These are phyloP conservation scores for Lecanicillium sp. DNA, from an alignment of 2,329 filamentous ascomycete genomes.

Conservation along the genomic window DNA sequence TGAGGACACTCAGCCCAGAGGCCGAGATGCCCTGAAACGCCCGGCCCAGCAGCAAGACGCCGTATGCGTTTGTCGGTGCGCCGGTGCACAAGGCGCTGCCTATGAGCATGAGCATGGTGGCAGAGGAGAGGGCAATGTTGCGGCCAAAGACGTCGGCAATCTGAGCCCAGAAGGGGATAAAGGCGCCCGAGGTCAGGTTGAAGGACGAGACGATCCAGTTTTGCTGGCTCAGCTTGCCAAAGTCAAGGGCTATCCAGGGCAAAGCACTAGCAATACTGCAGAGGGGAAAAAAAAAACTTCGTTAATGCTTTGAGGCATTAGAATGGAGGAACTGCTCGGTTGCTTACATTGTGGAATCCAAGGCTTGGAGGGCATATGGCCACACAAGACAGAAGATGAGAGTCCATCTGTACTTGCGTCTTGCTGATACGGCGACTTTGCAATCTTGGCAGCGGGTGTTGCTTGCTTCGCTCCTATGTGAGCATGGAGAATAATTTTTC, in stretches of 20 bases:
- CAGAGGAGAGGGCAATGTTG: slow-evolving; percentile 47
- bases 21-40: slow-evolving; percentile 55
- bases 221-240: slow-evolving; percentile 49
- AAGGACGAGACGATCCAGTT: slow-evolving; percentile 67
- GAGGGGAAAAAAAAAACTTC: neutral
- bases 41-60: slow-evolving; percentile 54
- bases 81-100: slow-evolving; percentile 56
- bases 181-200: slow-evolving; percentile 58
- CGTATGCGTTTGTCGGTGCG: slow-evolving; percentile 44
- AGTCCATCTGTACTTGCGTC: slow-evolving; percentile 1
- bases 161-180: slow-evolving; percentile 59
- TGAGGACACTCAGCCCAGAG: slow-evolving; percentile 53
- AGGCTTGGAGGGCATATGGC: slow-evolving; percentile 7
- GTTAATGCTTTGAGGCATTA: no score
- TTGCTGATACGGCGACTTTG: neutral
- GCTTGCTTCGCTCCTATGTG: neutral
- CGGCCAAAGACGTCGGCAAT: slow-evolving; percentile 59
- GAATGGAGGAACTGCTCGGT: slow-evolving; percentile 9
- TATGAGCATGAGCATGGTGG: slow-evolving; percentile 48
- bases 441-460: neutral
- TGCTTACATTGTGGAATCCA: slow-evolving; percentile 7
- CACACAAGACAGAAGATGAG: slow-evolving; percentile 8
- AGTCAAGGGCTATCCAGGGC: slow-evolving; percentile 55
- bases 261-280: slow-evolving; percentile 27
- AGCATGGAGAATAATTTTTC: slow-evolving; percentile 1